Base-by-base conservation (phyloP, 129 eudicot species). In the Calendula officinalis region DNA sequence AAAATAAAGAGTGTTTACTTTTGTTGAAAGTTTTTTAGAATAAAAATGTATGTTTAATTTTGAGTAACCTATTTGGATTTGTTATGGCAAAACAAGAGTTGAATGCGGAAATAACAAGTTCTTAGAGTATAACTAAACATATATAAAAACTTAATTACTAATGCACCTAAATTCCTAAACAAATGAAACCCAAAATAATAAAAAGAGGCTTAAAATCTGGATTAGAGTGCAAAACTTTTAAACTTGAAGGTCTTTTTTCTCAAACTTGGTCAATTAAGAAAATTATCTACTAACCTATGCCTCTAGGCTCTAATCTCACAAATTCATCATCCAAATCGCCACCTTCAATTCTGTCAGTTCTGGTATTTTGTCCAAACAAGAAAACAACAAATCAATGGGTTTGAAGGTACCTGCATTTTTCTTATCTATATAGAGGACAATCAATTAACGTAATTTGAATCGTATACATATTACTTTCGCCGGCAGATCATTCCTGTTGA, bases 271-370 rank as follows among this genome's bases (percentile, higher is more conserved):
- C 13, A 53, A 10, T 6, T 10, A 30, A 5, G 11, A 22, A 4
- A 47, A 14, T 6, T 47, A 22, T 22, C 30, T 22, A 22, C 30
- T 22, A 22, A 22, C 30, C 6, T 47, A 6, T 48, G 27, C 53
- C 53, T 47, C 17, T 12, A 13, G 13, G 22, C 51, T 3, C 11
- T 53, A 53, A 32, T 11, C 38, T 54, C 38, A 54, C 60, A 32
- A n/a, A 33, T 55, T 55, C 40, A 55, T 55, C 60, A 55, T 55
- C 60, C 4, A 55, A 15, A 55, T 55, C n/a, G 11, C 37, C 58
- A 52, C 37, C 37, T 51, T 51, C 57, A 17, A 9, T 57, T 13
- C 30, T 22, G 30, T 6, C 32, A 35, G 33, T 12, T 57, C 62
- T 56, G 44, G 13, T 35, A 5, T 12, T 37, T 57, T 36, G 10